Base-by-base conservation (phyloP, 768 basidiomycete species). In the Phlebiopsis flavidoalba region DNA sequence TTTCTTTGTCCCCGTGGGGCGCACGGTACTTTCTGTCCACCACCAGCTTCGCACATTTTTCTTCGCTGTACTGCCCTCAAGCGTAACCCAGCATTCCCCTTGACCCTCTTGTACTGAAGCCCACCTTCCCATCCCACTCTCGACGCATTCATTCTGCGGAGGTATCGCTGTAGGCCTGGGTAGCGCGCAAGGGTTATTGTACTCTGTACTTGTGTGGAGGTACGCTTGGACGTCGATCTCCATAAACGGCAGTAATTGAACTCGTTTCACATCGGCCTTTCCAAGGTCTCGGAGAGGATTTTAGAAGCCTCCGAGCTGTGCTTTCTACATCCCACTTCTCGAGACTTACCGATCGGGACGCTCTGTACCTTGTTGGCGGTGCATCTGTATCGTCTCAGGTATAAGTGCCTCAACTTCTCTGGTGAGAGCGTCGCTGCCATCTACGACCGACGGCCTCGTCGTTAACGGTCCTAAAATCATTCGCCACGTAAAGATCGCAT, bases 1-100 rank as follows among this genome's bases (percentile, higher is more conserved):
- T 59, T 59, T 59, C 58, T 43, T 59, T 59, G 57, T 50, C 58
- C 58, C 36, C 58, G 37, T 33, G 37, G 58, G 37, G 58, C 46
- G 22, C 47, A 35, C 45, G 33, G 22, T 48, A 15, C 35, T 35
- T 43, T 59, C 24, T n/a, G 33, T 50, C 19, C 36, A 31, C 48
- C 22, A 36, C 37, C 49, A 37, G n/a, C 50, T n/a, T 43, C 35
- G 1, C 22, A 40, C 58, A 14, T 33, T 52, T 26, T 36, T 52
- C 49, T 15, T 26, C 24, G 45, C 35, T 49, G 46, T 46, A 15
- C 14, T n/a, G 54, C 43, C 53, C 33, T 43, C 14, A 21, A 43
- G 58, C 21, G 58, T 33, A 59, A 24, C 58, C 48, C 22, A 14
- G 26, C 21, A 22, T 21, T 43, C 8, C 24, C 19, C 45, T 35